Conservation (phyloP, 495 filamentous ascomycete species). For the Aspergillus saccharolyticus region DNA sequence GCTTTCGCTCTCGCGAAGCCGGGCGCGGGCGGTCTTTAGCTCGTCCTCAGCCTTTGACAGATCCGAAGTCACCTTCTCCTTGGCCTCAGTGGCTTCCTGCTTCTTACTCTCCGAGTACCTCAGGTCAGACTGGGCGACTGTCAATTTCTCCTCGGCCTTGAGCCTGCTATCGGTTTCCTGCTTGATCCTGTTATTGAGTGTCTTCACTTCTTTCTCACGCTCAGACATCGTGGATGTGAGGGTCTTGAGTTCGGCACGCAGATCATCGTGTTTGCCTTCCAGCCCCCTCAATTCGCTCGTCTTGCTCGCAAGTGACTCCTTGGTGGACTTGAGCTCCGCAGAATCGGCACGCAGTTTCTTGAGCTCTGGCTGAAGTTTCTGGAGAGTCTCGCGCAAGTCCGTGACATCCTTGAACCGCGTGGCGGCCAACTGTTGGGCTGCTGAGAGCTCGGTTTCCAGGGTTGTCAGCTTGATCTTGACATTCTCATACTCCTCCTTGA, state of each 20-base stretch:
- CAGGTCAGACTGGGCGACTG: conserved; percentile 65
- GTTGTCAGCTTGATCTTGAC: conserved; percentile 64
- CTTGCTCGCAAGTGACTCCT: conserved; percentile 66
- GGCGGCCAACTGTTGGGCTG: conserved; percentile 78
- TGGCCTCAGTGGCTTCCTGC: conserved; percentile 65
- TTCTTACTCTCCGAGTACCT: conserved; percentile 70
- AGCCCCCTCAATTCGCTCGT: conserved; percentile 64
- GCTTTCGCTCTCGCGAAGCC: conserved; percentile 66
- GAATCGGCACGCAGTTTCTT: conserved; percentile 69
- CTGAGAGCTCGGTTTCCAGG: conserved; percentile 78
- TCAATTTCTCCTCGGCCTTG: conserved; percentile 71
- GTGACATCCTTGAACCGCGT: conserved; percentile 83
- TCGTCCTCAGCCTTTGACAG: conserved; percentile 68
- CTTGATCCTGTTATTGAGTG: conserved; percentile 67
- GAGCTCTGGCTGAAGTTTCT: conserved; percentile 84
- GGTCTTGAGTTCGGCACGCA: conserved; percentile 65
- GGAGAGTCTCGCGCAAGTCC: conserved; percentile 68
- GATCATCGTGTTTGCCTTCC: conserved; percentile 74
- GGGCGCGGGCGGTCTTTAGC: conserved; percentile 54
- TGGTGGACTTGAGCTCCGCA: conserved; percentile 60
- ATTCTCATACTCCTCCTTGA: conserved; percentile 68
- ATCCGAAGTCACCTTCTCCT: conserved; percentile 63
- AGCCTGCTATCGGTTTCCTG: conserved; percentile 67
- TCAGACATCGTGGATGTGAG: conserved; percentile 64
- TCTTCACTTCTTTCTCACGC: conserved; percentile 70